Base-by-base conservation (phyloP, 176 grass and related monocot species). In the Cenchrus fungigraminus region DNA sequence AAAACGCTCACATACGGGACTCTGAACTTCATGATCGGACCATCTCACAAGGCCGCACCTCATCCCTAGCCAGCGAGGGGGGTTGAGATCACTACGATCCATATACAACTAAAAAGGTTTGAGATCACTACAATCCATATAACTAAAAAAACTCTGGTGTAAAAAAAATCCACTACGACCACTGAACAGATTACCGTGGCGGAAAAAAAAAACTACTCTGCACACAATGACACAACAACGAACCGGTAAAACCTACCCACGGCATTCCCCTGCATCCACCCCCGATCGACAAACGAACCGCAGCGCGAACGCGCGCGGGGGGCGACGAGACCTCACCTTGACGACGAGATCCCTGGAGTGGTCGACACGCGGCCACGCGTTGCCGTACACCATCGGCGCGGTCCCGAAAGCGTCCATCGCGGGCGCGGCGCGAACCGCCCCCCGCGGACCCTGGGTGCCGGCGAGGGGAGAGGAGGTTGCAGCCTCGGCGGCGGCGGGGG, bases 261-360 rank as follows among this genome's bases (percentile, higher is more conserved):
- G 2, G 43, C 56, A 73, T 69, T 65, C 56, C 55, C 32, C 64
- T 3, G 4, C 19, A 15, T 6, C 4, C 77, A 72, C 11, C 12
- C 12, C 28, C 50, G 51, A 83, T 53, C 84, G 17, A 2, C 15
- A 40, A 9, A 19, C 9, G 19, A 53, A 16, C 9, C 29, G 12
- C 28, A 45, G 1, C 12, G 32, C 6, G 12, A 65, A 29, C 58
- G 13, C 6, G 65, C 10, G 20, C 0, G 12, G 34, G 16, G 52
- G 16, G 52, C 37, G 37, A 40, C 37, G 20, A 49, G 53, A 40
- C 54, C 29, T 12, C 81, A 94, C 92, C 92, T 94, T 94, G 73
- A 94, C 82, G 62, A 92, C 85, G 68, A 90, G 75, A 88, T 86
- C 85, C 78, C 90, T 9, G 25, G 12, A 17, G 40, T 47, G 49